Evolutionary conservation across 106 monocot genomes (phyloP), one percentile per base, ranked within the genome.

Genomic region (Dendrobium officinale): DNA sequence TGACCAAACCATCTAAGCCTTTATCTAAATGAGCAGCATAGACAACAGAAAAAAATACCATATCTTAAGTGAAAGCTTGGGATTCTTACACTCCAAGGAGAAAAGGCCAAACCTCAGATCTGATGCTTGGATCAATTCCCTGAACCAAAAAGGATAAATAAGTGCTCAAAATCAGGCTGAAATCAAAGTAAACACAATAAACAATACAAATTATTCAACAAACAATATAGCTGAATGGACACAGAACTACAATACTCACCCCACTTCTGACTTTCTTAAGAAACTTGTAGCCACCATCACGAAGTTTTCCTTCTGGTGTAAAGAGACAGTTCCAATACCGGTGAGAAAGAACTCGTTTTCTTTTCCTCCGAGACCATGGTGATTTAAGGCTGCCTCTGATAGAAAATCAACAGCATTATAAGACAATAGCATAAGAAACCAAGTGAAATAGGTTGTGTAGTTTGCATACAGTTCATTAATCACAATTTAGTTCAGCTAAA

Each of bases 101-200:
- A n/a, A n/a, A n/a, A n/a, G n/a, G n/a, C n/a, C n/a, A n/a, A n/a
- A n/a, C n/a, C n/a, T n/a, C n/a, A n/a, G 83, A 80, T 84, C 96
- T 90, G 78, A 96, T 92, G 80, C 84, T 87, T 42, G 91, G 93
- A 70, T 96, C 96, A 85, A 93, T 82, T 81, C 96, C 96, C 96
- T 96, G 78, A 72, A 88, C 42, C 42, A 80, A n/a, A 84, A 75
- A 77, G 6, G 43, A 26, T 3, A 75, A 11, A 47, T n/a, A 42
- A 1, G 26, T 13, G 16, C 40, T 55, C 24, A 81, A 42, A 22
- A 75, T 43, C 5, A 37, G 6, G 15, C 43, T 42, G 5, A 58
- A 82, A 48, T 58, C 56, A 42, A 5, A 73, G 73, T 8, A 84
- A 6, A 7, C 31, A 72, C 78, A 73, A 29, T 0, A 66, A 31